A percentile compares a stretch with the other conserved stretches of the same genome.
phyloP scores from a whole-genome alignment of 768 basidiomycete species.

The Hygrophoropsis aurantiaca region DNA sequence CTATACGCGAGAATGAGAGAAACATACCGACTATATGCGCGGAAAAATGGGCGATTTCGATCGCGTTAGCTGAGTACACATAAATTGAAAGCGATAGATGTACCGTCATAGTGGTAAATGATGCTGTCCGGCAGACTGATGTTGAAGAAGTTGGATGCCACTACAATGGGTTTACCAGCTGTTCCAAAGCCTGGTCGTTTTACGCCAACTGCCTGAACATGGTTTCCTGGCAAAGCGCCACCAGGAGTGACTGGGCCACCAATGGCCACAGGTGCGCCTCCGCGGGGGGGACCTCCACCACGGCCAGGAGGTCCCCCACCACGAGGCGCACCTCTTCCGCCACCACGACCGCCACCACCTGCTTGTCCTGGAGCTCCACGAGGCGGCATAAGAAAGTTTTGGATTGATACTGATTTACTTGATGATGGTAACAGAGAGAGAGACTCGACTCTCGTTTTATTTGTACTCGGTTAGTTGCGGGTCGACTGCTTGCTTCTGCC shows the following conservation, averaged over 20 bases:
- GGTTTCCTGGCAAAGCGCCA: constrained; percentile 27
- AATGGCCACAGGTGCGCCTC: constrained; percentile 30
- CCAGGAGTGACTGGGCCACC: constrained; percentile 17
- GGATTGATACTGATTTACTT: too few relatives aligned
- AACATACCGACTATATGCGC: constrained; percentile 19
- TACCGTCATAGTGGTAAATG: constrained; percentile 82
- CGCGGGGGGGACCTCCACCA: constrained; percentile 18
- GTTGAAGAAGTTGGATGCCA: constrained; percentile 62
- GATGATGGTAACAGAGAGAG: constrained; percentile 6
- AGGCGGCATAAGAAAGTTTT: constrained; percentile 42
- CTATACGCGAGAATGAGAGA: not conserved
- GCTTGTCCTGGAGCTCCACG: constrained; percentile 29
- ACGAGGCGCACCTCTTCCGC: constrained; percentile 16
- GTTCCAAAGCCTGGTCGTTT: constrained; percentile 65
- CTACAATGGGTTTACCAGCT: constrained; percentile 44
- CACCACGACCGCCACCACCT: constrained; percentile 33
- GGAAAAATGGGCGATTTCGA: constrained; percentile 1
- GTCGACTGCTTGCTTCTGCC: too few relatives aligned
- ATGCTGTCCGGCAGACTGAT: constrained; percentile 58
- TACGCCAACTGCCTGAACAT: constrained; percentile 61
- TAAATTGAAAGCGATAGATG: constrained; percentile 21
- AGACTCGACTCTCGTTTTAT: too few relatives aligned
- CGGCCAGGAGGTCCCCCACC: constrained; percentile 11
- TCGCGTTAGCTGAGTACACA: too few relatives aligned
- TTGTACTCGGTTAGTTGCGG: too few relatives aligned